Evolutionary conservation across 164 flowering plant genomes (phyloP).

Genomic region (Berberis thunbergii): DNA sequence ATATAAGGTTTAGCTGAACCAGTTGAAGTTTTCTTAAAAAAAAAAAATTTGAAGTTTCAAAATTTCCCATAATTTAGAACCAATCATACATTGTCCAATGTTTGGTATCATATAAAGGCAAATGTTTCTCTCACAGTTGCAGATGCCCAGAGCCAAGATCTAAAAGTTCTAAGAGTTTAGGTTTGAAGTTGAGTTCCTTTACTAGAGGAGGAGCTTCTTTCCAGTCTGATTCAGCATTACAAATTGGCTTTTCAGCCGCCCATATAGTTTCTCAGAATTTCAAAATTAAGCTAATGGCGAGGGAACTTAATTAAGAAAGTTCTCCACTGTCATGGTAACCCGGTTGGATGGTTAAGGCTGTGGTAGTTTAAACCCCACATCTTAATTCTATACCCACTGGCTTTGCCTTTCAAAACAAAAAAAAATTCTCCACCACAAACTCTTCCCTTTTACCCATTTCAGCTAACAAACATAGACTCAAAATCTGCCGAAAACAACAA

Average conservation of each 20-base stretch:
- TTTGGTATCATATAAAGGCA: not conserved
- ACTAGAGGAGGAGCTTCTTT: constrained; percentile 43
- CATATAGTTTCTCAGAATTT: constrained; percentile 82
- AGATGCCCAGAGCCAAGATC: constrained; percentile 93
- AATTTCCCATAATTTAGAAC: not conserved
- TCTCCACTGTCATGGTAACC: too few relatives aligned
- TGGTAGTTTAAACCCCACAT: too few relatives aligned
- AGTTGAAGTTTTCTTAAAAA: not conserved
- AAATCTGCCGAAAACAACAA: constrained; percentile 34
- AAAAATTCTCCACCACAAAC: constrained; percentile 70
- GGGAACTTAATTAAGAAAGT: constrained; percentile 68
- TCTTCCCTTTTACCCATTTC: constrained; percentile 71
- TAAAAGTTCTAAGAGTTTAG: constrained; percentile 41
- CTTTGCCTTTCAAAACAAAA: too few relatives aligned
- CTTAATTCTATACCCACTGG: too few relatives aligned
- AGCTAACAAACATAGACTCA: constrained; percentile 55
- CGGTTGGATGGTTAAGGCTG: too few relatives aligned
- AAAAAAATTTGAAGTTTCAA: too few relatives aligned
- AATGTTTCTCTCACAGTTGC: constrained; percentile 55
- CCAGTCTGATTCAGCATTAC: constrained; percentile 63
- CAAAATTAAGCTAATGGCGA: constrained; percentile 46
- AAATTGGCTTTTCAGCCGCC: constrained; percentile 59
- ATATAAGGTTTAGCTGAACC: not conserved
- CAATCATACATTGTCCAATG: not conserved
- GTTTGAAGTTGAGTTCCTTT: constrained; percentile 50